Evolutionary conservation across 495 filamentous ascomycete genomes (phyloP).

Genomic region (Thermochaetoides thermophila): DNA sequence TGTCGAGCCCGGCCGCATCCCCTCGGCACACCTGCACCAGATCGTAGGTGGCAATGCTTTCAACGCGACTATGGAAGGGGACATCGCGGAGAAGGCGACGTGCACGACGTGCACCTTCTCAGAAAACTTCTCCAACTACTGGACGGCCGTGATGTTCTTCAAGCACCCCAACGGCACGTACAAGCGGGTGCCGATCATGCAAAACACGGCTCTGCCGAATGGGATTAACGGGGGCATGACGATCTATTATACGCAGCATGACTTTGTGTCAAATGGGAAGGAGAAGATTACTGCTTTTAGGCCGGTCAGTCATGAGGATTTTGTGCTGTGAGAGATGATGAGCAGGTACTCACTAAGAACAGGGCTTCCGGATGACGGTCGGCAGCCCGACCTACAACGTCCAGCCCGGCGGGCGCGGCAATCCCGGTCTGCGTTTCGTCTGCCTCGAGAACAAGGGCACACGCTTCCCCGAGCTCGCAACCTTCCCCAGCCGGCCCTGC

Average conservation of each 20-base stretch:
- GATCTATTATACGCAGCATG: constrained; percentile 34
- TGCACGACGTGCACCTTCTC: constrained; percentile 16
- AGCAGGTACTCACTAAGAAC: constrained; percentile 1
- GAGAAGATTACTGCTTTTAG: constrained; percentile 32
- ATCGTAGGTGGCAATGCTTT: constrained; percentile 37
- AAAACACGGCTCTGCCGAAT: constrained; percentile 28
- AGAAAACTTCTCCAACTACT: constrained; percentile 21
- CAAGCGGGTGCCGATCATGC: constrained; percentile 27
- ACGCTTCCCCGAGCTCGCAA: constrained; percentile 28
- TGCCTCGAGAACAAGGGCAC: constrained; percentile 29
- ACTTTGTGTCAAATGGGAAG: constrained; percentile 28
- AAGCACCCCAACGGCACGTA: constrained; percentile 36
- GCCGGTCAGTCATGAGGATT: constrained; percentile 28
- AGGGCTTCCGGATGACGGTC: constrained; percentile 43
- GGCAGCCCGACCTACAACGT: constrained; percentile 26
- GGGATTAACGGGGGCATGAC: constrained; percentile 36
- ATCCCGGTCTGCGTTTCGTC: constrained; percentile 33
- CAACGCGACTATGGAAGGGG: constrained; percentile 34
- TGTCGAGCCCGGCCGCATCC: constrained; percentile 25
- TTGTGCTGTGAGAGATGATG: background rate
- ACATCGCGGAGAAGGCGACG: constrained; percentile 26
- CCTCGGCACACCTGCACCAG: constrained; percentile 32
- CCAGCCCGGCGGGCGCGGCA: constrained; percentile 13
- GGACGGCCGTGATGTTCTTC: constrained; percentile 34
- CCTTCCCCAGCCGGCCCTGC: constrained; percentile 33